Evolutionary conservation across 495 filamentous ascomycete genomes (phyloP).

Genomic region (Lindgomyces ingoldianus): DNA sequence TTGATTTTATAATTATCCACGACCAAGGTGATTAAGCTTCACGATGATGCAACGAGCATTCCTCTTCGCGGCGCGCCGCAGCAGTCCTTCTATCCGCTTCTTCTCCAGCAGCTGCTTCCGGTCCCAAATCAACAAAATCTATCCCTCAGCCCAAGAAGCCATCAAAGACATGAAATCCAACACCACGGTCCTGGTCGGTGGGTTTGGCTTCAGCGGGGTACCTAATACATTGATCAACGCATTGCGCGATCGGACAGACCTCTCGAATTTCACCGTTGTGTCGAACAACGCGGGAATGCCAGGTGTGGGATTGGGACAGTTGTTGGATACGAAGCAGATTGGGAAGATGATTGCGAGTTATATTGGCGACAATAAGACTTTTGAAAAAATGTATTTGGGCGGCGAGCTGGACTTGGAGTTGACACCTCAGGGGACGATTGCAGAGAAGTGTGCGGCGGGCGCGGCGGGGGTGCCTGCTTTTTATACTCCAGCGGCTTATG

Average conservation of each 20-base stretch:
- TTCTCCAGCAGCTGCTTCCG: constrained; percentile 22
- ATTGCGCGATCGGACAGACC: constrained; percentile 28
- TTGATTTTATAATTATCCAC: background rate
- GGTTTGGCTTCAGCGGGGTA: constrained; percentile 34
- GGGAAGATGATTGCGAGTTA: constrained; percentile 91
- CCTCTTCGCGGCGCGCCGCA: constrained; percentile 29
- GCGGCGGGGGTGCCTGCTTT: constrained; percentile 89
- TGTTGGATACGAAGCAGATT: constrained; percentile 62
- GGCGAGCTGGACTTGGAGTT: constrained; percentile 86
- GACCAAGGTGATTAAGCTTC: background rate
- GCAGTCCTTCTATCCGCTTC: constrained; percentile 20
- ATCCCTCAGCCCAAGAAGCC: constrained; percentile 30
- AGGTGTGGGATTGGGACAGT: constrained; percentile 30
- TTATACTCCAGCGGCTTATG: constrained; percentile 76
- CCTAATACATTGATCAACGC: constrained; percentile 38
- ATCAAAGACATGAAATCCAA: constrained; percentile 34
- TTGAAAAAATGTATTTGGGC: constrained; percentile 84
- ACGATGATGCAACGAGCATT: constrained; percentile 32
- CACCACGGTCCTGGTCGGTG: constrained; percentile 31
- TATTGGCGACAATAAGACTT: constrained; percentile 91
- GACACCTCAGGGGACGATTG: constrained; percentile 86
- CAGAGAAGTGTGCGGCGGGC: constrained; percentile 85
- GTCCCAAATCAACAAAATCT: constrained; percentile 34
- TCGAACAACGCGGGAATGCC: constrained; percentile 37
- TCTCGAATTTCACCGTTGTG: constrained; percentile 34